Evolutionary conservation across 352 stramenopile genomes (phyloP), one percentile per base, ranked within the genome.

Genomic region (Globisporangium polare): DNA sequence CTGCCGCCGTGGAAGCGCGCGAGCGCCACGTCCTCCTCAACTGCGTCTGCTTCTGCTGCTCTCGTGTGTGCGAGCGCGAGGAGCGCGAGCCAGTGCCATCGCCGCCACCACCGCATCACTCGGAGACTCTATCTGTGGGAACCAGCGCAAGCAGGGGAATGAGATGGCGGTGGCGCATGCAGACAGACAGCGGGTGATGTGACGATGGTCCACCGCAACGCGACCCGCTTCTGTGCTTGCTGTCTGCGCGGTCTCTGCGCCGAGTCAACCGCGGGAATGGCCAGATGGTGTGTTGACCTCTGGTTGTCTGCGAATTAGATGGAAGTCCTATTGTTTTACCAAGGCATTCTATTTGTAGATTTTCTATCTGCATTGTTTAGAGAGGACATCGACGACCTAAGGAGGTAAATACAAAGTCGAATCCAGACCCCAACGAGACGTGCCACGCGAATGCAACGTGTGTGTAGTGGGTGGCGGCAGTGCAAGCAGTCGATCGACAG

Each of bases 1-100:
- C 29, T 60, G 33, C 53, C 53, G n/a, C 53, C 53, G 39, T 20
- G 8, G 39, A 60, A 51, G 22, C 53, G 53, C 49, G 18, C 49
- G 17, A 60, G 17, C 53, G 18, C 53, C 39, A 35, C 37, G 12
- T 39, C 26, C 15, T 58, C 33, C 33, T 39, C 33, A 8, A 20
- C 29, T 26, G 49, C 15, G 5, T 35, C 37, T 50, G 53, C 37
- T 29, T 24, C 24, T 20, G 53, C 22, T 51, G 18, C 18, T 1
- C 18, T 39, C 1, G 37, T 27, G 12, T 13, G 24, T 6, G 53
- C 33, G 35, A 2, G 15, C n/a, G 22, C 35, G 33, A 47, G 12
- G 33, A 46, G 8, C 33, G 37, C 20, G 20, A 20, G 52, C 52
- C 29, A 47, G 18, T 22, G 33, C 33, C 33, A 39, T 15, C 33